A percentile compares a stretch with the other conserved stretches of the same genome.
Evolutionary conservation across 2,329 filamentous ascomycete species (phyloP).

Genomic region (Alternaria triticimaculans): DNA sequence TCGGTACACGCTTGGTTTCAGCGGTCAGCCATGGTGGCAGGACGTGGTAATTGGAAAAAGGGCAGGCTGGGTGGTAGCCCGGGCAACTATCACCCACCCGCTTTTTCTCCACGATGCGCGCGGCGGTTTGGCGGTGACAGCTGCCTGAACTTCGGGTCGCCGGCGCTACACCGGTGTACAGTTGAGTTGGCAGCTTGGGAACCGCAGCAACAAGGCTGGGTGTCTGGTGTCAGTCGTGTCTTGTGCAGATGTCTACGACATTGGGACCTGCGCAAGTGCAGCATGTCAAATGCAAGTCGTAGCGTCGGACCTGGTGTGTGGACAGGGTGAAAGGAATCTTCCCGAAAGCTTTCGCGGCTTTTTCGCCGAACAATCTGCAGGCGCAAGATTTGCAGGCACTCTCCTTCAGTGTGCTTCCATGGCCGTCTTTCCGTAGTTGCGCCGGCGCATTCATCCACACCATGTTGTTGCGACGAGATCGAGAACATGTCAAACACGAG

Average conservation of each 20-base stretch:
- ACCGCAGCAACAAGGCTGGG: not conserved
- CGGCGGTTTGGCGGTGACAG: not conserved
- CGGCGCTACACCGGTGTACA: not conserved
- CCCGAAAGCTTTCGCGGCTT: not conserved
- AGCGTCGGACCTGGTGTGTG: not conserved
- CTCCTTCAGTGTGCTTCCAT: not conserved
- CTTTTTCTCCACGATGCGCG: slow-evolving; percentile 5
- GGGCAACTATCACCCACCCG: slow-evolving; percentile 3
- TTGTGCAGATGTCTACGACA: not conserved
- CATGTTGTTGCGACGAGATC: not conserved
- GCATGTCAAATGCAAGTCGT: not conserved
- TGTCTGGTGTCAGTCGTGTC: not conserved
- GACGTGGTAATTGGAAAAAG: not conserved
- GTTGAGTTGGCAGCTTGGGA: not conserved
- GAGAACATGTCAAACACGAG: not conserved
- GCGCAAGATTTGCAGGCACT: not conserved
- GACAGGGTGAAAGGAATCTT: not conserved
- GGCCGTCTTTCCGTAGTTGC: not conserved
- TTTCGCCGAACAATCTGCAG: not conserved
- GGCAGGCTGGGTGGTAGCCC: not conserved
- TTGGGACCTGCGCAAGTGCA: slow-evolving; percentile 1
- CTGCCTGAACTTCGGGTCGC: not conserved
- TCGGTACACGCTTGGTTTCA: not conserved
- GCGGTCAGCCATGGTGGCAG: slow-evolving; percentile 1
- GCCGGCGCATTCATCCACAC: not conserved